Evolutionary conservation across 352 stramenopile species (phyloP).

Genomic region (Pythium biforme): DNA sequence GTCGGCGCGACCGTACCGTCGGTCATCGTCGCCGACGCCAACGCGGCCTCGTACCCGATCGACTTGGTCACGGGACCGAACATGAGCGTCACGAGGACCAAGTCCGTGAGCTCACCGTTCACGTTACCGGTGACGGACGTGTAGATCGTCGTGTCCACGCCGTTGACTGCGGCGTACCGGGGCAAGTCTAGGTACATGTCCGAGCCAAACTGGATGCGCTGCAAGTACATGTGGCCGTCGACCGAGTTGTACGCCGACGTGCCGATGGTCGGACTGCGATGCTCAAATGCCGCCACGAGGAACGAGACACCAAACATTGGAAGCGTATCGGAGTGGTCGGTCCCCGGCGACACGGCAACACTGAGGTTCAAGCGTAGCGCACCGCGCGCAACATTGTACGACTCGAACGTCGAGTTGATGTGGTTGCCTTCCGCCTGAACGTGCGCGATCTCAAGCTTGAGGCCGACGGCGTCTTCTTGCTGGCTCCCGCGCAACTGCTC

Average conservation of each 20-base stretch:
- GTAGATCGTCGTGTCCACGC: background rate
- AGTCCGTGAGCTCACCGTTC: background rate
- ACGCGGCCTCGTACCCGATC: background rate
- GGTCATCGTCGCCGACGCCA: background rate
- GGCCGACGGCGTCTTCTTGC: background rate
- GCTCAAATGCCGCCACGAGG: slow-evolving; percentile 1
- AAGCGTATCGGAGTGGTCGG: background rate
- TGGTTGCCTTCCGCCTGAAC: background rate
- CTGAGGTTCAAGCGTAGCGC: slow-evolving; percentile 3
- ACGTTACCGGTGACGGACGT: background rate
- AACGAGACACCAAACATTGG: slow-evolving; percentile 8
- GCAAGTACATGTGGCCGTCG: slow-evolving; percentile 11
- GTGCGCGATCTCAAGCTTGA: background rate
- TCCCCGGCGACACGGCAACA: background rate
- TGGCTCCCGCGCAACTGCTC: background rate
- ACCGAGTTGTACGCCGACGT: background rate
- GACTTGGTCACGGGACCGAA: background rate
- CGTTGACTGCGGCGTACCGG: slow-evolving; percentile 1
- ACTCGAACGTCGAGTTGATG: background rate
- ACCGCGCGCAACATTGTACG: background rate
- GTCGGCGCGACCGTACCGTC: background rate
- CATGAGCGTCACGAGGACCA: slow-evolving; percentile 11
- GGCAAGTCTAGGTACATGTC: slow-evolving; percentile 14
- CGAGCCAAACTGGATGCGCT: background rate
- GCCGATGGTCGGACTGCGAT: background rate